These are phyloP conservation scores for Plectosphaerella plurivora DNA, from an alignment of 2,329 filamentous ascomycete genomes.

Conservation along the genomic window DNA sequence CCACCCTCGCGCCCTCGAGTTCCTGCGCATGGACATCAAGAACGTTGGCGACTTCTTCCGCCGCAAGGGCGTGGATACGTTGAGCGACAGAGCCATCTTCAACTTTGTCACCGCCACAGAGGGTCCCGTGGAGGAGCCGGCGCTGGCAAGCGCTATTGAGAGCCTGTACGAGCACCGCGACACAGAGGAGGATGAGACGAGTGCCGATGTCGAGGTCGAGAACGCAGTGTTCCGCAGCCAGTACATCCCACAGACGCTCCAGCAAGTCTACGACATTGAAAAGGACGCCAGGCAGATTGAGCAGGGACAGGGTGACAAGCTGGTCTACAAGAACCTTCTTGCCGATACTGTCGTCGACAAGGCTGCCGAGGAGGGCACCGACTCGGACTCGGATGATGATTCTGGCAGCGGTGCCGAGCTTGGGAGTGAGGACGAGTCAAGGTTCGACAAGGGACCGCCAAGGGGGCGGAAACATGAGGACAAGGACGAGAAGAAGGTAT, in stretches of 20 bases:
- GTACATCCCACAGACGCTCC: constrained; percentile 92
- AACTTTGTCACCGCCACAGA: constrained; percentile 69
- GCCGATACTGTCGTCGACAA: constrained; percentile 58
- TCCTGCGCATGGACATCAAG: constrained; percentile 97
- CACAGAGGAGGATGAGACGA: constrained; percentile 43
- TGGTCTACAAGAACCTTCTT: constrained; percentile 82
- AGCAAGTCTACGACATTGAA: constrained; percentile 95
- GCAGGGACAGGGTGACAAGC: constrained; percentile 66
- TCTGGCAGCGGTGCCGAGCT: constrained; percentile 47
- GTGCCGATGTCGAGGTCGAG: constrained; percentile 66
- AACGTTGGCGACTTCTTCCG: constrained; percentile 93
- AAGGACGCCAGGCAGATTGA: constrained; percentile 77
- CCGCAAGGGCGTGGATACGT: constrained; percentile 74
- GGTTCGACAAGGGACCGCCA: constrained; percentile 63
- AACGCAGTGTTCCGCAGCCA: constrained; percentile 93
- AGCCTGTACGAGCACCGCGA: constrained; percentile 58
- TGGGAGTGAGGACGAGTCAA: constrained; percentile 41
- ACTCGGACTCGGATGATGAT: constrained; percentile 32
- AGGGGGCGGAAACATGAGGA: constrained; percentile 84
- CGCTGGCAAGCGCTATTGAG: constrained; percentile 59
- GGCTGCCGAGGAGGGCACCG: constrained; percentile 20
- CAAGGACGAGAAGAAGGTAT: constrained; percentile 79
- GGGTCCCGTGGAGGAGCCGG: constrained; percentile 56
- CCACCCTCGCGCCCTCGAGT: constrained; percentile 87
- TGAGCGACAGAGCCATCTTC: constrained; percentile 77